These are phyloP conservation scores for Kurtzmaniella fragi DNA, from an alignment of 805 yeast species.

Conservation along the genomic window DNA sequence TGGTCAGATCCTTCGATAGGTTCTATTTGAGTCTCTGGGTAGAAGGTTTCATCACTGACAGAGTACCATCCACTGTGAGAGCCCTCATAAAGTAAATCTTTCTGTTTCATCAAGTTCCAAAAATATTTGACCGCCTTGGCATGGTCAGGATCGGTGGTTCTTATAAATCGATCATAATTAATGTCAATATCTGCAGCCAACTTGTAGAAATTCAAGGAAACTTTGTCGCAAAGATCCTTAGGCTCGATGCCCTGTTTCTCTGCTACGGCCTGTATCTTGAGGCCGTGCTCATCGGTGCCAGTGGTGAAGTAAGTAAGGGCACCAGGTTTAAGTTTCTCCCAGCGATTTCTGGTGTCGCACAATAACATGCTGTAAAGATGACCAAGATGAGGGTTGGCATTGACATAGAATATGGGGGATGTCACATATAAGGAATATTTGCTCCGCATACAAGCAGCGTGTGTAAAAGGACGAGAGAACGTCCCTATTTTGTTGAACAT, in stretches of 20 bases:
- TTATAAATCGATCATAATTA: constrained; percentile 67
- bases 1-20: constrained; percentile 17
- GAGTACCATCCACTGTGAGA: constrained; percentile 93
- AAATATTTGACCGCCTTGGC: constrained; percentile 54
- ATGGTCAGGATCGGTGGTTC: constrained; percentile 90
- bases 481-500: neutral
- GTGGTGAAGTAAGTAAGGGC: constrained; percentile 56
- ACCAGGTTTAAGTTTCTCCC: constrained; percentile 47
- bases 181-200: constrained; percentile 60
- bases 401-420: constrained; percentile 94
- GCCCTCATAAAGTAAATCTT: constrained; percentile 75
- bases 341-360: constrained; percentile 73
- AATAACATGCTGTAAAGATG: constrained; percentile 85
- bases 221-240: constrained; percentile 64
- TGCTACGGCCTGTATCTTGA: constrained; percentile 89
- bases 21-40: constrained; percentile 73
- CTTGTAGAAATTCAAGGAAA: constrained; percentile 57
- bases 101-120: constrained; percentile 59
- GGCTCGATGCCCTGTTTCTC: constrained; percentile 44
- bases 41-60: constrained; percentile 89
- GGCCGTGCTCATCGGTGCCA: constrained; percentile 97
- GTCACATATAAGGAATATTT: constrained; percentile 49
- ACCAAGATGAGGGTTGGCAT: constrained; percentile 92
- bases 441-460: no score
- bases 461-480: neutral